Evolutionary conservation across 805 yeast genomes (phyloP).

Genomic region (Spathaspora gorwiae): DNA sequence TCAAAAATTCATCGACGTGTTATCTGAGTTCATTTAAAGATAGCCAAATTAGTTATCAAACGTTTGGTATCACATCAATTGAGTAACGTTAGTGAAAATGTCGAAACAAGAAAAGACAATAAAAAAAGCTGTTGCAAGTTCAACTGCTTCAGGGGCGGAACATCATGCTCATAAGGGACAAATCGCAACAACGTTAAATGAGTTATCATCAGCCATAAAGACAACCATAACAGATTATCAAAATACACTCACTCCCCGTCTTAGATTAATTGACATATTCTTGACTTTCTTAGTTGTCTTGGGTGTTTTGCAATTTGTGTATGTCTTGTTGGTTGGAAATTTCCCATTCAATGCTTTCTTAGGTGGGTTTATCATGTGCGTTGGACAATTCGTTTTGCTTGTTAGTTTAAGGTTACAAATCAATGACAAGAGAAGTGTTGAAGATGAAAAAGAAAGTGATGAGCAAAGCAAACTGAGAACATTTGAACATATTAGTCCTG

Average conservation of each 20-base stretch:
- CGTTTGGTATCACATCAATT: too few relatives aligned
- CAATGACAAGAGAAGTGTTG: constrained; percentile 11
- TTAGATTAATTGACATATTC: constrained; percentile 73
- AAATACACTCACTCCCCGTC: constrained; percentile 37
- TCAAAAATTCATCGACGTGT: not conserved
- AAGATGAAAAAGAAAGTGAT: constrained; percentile 7
- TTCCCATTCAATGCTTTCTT: constrained; percentile 97
- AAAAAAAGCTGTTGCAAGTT: constrained; percentile 10
- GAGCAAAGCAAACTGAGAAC: constrained; percentile 1
- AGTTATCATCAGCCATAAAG: constrained; percentile 24
- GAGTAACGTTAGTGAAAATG: constrained; percentile 16
- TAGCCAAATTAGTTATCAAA: too few relatives aligned
- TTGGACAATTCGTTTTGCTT: constrained; percentile 91
- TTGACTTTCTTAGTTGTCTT: constrained; percentile 67
- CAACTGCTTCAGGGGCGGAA: constrained; percentile 3
- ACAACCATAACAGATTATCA: constrained; percentile 33
- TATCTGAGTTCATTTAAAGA: not conserved
- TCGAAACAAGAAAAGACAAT: constrained; percentile 33
- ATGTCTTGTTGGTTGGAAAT: constrained; percentile 73
- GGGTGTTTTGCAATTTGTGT: constrained; percentile 75
- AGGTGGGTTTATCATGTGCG: constrained; percentile 88
- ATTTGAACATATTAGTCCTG: constrained; percentile 25
- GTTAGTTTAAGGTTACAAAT: constrained; percentile 76
- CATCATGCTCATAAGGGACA: constrained; percentile 4
- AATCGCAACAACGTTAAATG: constrained; percentile 13